These are phyloP conservation scores for Amanita muscaria DNA, from an alignment of 768 basidiomycete genomes.

Conservation along the genomic window DNA sequence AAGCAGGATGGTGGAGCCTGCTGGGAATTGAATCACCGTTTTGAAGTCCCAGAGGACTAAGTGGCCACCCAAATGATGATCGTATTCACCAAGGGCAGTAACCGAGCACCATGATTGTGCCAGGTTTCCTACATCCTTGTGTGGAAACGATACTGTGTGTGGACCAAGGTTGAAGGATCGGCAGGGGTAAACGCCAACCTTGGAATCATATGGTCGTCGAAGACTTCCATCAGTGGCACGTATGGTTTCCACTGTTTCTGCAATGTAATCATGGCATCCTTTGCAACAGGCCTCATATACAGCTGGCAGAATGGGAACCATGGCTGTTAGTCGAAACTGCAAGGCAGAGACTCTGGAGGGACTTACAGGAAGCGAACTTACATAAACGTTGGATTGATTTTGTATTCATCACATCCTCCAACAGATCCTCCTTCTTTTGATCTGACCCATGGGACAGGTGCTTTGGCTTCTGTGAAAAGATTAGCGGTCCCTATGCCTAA, in stretches of 20 bases:
- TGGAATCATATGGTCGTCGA: conserved; percentile 2
- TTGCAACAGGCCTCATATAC: neutral
- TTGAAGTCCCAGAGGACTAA: neutral
- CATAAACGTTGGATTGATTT: no score
- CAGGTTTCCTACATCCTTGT: neutral
- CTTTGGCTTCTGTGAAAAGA: no score
- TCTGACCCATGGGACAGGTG: no score
- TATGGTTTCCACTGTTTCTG: conserved; percentile 1
- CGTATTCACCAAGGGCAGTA: neutral
- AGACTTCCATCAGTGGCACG: neutral
- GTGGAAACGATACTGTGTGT: neutral
- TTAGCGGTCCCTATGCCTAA: no score
- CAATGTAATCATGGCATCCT: conserved; percentile 1
- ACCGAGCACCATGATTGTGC: no score
- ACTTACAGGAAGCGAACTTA: no score
- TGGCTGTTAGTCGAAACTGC: no score
- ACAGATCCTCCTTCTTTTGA: no score
- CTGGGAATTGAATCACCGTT: neutral
- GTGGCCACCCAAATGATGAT: neutral
- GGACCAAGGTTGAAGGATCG: conserved; percentile 5
- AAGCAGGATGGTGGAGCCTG: neutral
- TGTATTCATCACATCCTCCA: no score
- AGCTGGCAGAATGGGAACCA: no score
- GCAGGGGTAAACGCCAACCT: conserved; percentile 7
- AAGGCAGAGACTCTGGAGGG: no score